phyloP scores from a whole-genome alignment of 1,284 basidiomycete genomes.

The Fomitiporia mediterranea region DNA sequence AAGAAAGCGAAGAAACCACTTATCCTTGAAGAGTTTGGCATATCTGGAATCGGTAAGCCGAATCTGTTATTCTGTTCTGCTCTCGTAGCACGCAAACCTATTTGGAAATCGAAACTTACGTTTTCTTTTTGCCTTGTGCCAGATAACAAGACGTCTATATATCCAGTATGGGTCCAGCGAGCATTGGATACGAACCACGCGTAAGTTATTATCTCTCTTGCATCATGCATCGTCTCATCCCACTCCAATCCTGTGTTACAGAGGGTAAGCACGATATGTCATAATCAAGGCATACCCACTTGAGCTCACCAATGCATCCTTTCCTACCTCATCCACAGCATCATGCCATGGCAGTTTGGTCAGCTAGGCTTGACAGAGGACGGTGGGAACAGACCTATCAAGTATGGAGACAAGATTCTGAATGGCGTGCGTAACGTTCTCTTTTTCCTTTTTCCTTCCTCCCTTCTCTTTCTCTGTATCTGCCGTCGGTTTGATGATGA shows the following conservation, averaged over 20 bases:
- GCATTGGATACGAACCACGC: constrained; percentile 47
- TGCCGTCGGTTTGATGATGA: background rate
- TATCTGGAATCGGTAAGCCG: constrained; percentile 36
- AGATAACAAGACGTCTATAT: constrained; percentile 50
- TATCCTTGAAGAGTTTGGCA: constrained; percentile 53
- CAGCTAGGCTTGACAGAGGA: constrained; percentile 44
- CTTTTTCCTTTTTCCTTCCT: no score
- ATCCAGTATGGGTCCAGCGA: constrained; percentile 45
- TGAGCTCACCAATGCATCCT: background rate
- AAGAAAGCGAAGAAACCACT: constrained; percentile 47
- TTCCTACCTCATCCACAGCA: constrained; percentile 30
- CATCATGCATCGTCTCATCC: background rate
- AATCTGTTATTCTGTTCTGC: background rate
- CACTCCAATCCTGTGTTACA: background rate
- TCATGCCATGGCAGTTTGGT: constrained; percentile 59
- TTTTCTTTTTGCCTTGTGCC: no score
- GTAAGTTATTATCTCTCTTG: constrained; percentile 31
- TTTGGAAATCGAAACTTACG: no score
- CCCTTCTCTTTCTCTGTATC: no score
- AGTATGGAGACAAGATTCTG: constrained; percentile 49
- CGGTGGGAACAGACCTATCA: constrained; percentile 48
- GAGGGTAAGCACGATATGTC: constrained; percentile 8
- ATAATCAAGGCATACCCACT: background rate
- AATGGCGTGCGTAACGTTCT: constrained; percentile 38
- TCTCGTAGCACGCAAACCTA: background rate